Evolutionary conservation across 805 yeast species (phyloP).

Genomic region (Ogataea methanolica): DNA sequence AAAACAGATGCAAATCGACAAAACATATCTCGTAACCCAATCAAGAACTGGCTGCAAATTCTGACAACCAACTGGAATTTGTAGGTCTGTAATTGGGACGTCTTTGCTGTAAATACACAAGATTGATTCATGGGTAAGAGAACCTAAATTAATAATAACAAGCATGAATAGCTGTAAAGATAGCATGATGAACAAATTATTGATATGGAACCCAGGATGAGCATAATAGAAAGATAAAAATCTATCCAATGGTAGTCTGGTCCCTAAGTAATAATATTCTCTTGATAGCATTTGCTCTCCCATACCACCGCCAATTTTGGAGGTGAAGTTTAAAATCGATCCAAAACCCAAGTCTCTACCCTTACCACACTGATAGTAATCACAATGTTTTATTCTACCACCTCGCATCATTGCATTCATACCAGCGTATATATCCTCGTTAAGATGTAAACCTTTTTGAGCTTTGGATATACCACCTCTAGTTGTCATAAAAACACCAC

Average conservation of each 20-base stretch:
- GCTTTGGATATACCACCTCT: constrained; percentile 96
- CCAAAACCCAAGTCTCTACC: constrained; percentile 95
- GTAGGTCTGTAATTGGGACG: constrained; percentile 68
- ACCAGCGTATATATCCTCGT: constrained; percentile 96
- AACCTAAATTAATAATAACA: constrained; percentile 72
- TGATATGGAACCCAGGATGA: constrained; percentile 93
- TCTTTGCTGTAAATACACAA: constrained; percentile 62
- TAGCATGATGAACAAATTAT: constrained; percentile 79
- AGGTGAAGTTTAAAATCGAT: constrained; percentile 86
- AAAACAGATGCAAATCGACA: constrained; percentile 89
- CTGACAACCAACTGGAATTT: constrained; percentile 79
- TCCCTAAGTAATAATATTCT: constrained; percentile 88
- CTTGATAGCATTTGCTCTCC: constrained; percentile 93
- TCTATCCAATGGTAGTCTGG: constrained; percentile 82
- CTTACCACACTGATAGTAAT: constrained; percentile 94
- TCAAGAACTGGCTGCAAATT: constrained; percentile 78
- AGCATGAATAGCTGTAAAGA: constrained; percentile 87
- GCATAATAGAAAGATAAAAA: constrained; percentile 93
- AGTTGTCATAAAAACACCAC: constrained; percentile 88
- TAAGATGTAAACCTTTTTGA: constrained; percentile 86
- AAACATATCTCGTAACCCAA: constrained; percentile 86
- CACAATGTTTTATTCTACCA: constrained; percentile 92
- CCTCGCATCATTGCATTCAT: constrained; percentile 87
- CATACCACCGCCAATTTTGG: constrained; percentile 98
- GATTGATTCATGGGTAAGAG: constrained; percentile 69